Conservation (phyloP, 1,139 yeast species). For the Magnusiomyces tetraspermus region DNA sequence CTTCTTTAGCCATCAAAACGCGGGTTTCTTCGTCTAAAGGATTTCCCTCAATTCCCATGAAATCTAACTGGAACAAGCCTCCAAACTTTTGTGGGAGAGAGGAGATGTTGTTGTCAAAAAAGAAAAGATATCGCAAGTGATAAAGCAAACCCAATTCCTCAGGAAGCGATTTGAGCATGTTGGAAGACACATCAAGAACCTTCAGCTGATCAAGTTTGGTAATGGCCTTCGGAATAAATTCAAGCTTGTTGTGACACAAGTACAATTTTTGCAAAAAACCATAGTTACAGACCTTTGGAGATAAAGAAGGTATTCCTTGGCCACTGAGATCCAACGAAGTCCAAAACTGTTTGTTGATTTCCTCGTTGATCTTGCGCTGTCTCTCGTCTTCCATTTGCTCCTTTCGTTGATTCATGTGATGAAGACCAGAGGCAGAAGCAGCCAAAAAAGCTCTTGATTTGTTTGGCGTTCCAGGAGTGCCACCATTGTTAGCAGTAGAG, state of each 20-base stretch:
- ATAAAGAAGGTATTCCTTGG: conserved; percentile 64
- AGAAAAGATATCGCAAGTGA: conserved; percentile 68
- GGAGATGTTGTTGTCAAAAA: conserved; percentile 76
- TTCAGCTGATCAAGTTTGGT: conserved; percentile 63
- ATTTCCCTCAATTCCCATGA: conserved; percentile 90
- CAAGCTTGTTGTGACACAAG: conserved; percentile 75
- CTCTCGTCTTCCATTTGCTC: conserved; percentile 75
- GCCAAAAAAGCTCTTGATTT: background rate
- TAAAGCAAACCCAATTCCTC: conserved; percentile 74
- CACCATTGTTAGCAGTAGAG: conserved; percentile 18
- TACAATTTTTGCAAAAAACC: conserved; percentile 79
- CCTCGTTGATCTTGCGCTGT: conserved; percentile 63
- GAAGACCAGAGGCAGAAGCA: background rate
- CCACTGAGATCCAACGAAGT: conserved; percentile 89
- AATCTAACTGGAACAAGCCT: conserved; percentile 70
- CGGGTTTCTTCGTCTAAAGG: conserved; percentile 62
- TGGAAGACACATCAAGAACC: conserved; percentile 77
- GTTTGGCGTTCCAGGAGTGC: conserved; percentile 4
- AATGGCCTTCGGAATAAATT: conserved; percentile 56
- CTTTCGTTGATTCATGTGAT: conserved; percentile 1
- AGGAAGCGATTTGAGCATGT: conserved; percentile 63
- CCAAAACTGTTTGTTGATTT: conserved; percentile 78
- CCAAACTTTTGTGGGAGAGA: conserved; percentile 81
- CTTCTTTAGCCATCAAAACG: conserved; percentile 65
- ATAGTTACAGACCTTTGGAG: conserved; percentile 70